Conservation (phyloP, 805 yeast species). For the Saccharomyces paradoxus region DNA sequence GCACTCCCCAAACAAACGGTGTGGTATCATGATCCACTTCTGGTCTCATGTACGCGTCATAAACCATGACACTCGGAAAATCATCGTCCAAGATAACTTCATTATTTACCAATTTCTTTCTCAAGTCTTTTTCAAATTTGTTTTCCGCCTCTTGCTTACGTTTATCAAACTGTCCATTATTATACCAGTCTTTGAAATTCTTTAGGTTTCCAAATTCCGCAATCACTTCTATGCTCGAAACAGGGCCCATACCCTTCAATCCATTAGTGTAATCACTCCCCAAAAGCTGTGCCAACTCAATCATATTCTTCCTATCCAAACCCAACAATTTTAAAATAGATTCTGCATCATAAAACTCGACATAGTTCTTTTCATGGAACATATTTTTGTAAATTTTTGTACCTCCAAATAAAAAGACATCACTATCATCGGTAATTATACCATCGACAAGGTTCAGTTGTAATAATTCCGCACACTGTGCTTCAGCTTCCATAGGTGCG, state of each 20-base stretch:
- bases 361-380: constrained; percentile 89
- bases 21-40: constrained; percentile 78
- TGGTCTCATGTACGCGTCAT: constrained; percentile 69
- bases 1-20: constrained; percentile 81
- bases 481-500: constrained; percentile 99
- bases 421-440: constrained; percentile 93
- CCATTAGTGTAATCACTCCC: constrained; percentile 98
- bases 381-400: constrained; percentile 75
- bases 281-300: constrained; percentile 71
- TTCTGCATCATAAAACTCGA: constrained; percentile 64
- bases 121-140: constrained; percentile 48
- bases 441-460: constrained; percentile 80
- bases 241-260: constrained; percentile 88
- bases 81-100: constrained; percentile 48
- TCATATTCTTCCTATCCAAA: constrained; percentile 51
- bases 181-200: constrained; percentile 35
- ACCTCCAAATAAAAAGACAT: constrained; percentile 91
- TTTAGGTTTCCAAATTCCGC: constrained; percentile 63
- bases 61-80: constrained; percentile 65
- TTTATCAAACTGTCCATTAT: constrained; percentile 34
- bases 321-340: constrained; percentile 61
- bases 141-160: constrained; percentile 36
- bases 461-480: constrained; percentile 84
- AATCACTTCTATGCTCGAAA: constrained; percentile 77
- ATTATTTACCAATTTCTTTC: constrained; percentile 46